Base-by-base conservation (phyloP, 495 filamentous ascomycete genomes). In the Tuber brumale region DNA sequence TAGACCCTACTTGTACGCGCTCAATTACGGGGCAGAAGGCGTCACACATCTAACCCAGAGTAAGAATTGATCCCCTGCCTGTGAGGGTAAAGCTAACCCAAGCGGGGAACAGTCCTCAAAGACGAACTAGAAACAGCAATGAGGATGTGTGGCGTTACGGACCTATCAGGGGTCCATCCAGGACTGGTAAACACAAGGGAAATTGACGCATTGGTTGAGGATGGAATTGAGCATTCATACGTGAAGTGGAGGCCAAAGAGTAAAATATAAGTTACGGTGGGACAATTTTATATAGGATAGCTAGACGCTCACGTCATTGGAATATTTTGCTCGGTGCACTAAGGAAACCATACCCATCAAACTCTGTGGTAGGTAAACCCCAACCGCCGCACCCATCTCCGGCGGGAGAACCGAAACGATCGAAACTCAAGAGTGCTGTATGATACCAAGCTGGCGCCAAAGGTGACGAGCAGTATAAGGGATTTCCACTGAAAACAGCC, bases 91-190 rank as follows among this genome's bases (percentile, higher is more conserved):
- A 18, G 69, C n/a, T 39, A 19, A 37, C 48, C 6, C 10, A 39
- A n/a, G 14, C 42, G 9, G 14, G 31, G 16, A 46, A 71, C 39
- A 73, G 91, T 94, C 19, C 85, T 95, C 75, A 88, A 88, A 80
- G 92, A 94, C 79, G 93, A 95, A 81, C 84, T 95, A 45, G 89
- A 92, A 79, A 92, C 90, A 7, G 90, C 92, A 9, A 95, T 95
- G 92, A 88, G 89, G 51, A 90, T 93, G 84, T 90, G 88, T 76
- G 93, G 92, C 4, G 88, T 95, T 46, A 93, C 90, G 41, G 86
- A 90, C 74, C 85, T 95, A 12, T 86, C 88, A n/a, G 86, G 93
- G 84, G 88, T 90, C 14, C 88, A 91, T 79, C 91, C 92, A 1
- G 90, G 90, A 19, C 77, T 92, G 69, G 84, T 93, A 71, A 90